Base-by-base conservation (phyloP, 768 basidiomycete species). In the Termitomyces sp. region DNA sequence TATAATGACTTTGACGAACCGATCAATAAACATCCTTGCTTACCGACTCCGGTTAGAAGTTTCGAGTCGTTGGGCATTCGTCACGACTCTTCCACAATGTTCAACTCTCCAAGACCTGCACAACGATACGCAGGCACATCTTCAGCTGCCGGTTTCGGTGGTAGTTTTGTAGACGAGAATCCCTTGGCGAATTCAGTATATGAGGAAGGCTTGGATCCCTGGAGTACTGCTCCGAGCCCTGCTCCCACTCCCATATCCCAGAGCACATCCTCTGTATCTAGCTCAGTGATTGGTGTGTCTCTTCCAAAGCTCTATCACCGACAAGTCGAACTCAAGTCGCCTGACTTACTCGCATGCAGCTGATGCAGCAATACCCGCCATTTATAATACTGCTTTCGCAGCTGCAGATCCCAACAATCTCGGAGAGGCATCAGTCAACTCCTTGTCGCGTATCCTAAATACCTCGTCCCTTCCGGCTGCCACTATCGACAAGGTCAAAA, bases 381-480 rank as follows among this genome's bases (percentile, higher is more conserved):
- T 89, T 53, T 97, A 97, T 74, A 82, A 84, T 62, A 80, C 80
- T 50, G 85, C 94, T 11, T 92, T 91, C 68, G 79, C 83, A 38
- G 79, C 86, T 7, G 87, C 92, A 34, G 92, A 94, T 73, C 80
- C 84, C n/a, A 78, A 68, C 36, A 83, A 83, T 63, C 76, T 84
- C 12, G 93, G 92, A 50, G 91, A 94, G 68, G 85, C 86, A 2
- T 94, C 94, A 17, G 86, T 97, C 42, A 91, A 87, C 66, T 82
- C 92, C 0, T 77, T 96, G 45, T 92, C 92, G 51, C 83, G 94
- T 46, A 84, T 95, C 37, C 77, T 97, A 34, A 78, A 82, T 36
- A 91, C 92, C 1, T 91, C 94, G 0, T 79, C 80, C 34, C 79
- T 97, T 31, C 88, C 94, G 20, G 92, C 95, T 42, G 81, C 87